A percentile compares a stretch with the other conserved stretches of the same genome.
Evolutionary conservation across 2,329 filamentous ascomycete species (phyloP).

Genomic region (Alternaria ethzedia): DNA sequence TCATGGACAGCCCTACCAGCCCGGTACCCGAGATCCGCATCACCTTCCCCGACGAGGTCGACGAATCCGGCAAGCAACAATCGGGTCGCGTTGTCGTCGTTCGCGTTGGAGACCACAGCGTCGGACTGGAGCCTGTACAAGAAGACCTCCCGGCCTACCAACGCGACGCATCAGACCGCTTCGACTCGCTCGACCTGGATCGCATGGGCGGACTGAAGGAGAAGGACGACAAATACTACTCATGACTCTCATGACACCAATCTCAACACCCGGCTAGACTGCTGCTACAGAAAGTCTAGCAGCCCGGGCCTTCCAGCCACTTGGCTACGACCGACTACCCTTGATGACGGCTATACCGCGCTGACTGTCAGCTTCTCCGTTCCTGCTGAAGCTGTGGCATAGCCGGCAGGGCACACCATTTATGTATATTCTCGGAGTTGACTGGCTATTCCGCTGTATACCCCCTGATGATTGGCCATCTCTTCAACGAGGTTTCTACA

Average conservation of each 20-base stretch:
- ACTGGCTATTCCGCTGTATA: conserved; percentile 29
- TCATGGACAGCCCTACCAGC: conserved; percentile 78
- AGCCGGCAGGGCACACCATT: conserved; percentile 20
- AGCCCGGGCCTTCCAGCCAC: conserved; percentile 31
- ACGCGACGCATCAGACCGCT: conserved; percentile 77
- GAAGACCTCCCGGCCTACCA: conserved; percentile 89
- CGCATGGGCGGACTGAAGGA: conserved; percentile 93
- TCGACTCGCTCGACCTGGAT: conserved; percentile 94
- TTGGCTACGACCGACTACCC: conserved; percentile 47
- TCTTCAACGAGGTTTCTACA: conserved; percentile 43
- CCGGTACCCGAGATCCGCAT: conserved; percentile 95
- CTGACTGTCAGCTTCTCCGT: conserved; percentile 31
- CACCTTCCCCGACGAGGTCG: conserved; percentile 95
- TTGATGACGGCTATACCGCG: conserved; percentile 43
- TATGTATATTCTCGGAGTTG: conserved; percentile 50
- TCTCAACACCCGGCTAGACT: conserved; percentile 25
- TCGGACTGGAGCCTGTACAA: conserved; percentile 84
- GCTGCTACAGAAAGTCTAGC: conserved; percentile 18
- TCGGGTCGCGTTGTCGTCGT: conserved; percentile 91
- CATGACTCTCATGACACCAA: conserved; percentile 20
- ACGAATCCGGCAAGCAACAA: conserved; percentile 78
- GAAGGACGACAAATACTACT: conserved; percentile 68
- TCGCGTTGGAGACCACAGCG: conserved; percentile 83
- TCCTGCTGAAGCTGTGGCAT: conserved; percentile 22
- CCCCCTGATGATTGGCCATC: conserved; percentile 30